Evolutionary conservation across 2,329 filamentous ascomycete genomes (phyloP).

Genomic region (Elsinoe perseae): DNA sequence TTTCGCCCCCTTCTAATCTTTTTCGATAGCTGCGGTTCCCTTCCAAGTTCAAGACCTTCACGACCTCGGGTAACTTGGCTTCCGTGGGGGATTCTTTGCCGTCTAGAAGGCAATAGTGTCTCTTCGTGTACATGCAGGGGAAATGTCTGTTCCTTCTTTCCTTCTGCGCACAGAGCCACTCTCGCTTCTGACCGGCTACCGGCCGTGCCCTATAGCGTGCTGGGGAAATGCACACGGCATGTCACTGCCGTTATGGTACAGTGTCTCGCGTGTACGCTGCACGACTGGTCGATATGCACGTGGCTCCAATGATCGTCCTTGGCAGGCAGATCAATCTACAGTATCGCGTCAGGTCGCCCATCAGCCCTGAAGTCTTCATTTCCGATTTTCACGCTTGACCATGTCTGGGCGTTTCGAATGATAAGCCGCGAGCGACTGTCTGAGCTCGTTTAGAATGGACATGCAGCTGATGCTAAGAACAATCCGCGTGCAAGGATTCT

Average conservation of each 20-base stretch:
- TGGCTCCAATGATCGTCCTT: constrained; percentile 5
- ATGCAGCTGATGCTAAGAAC: too few species aligned
- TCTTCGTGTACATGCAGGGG: not conserved
- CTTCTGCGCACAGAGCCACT: not conserved
- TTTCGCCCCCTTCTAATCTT: not conserved
- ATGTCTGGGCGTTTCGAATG: not conserved
- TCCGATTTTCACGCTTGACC: not conserved
- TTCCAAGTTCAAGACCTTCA: not conserved
- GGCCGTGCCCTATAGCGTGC: constrained; percentile 1
- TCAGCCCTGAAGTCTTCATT: constrained; percentile 2
- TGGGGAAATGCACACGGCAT: not conserved
- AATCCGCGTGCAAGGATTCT: not conserved
- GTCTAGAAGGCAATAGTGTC: constrained; percentile 10
- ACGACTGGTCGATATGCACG: not conserved
- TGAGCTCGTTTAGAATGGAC: too few species aligned
- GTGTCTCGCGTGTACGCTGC: not conserved
- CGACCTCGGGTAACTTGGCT: not conserved
- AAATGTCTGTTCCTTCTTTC: not conserved
- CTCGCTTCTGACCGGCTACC: not conserved
- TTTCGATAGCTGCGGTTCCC: not conserved
- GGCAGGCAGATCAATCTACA: not conserved
- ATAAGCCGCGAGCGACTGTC: too few species aligned
- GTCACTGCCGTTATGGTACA: not conserved
- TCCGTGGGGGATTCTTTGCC: not conserved
- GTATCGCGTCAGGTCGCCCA: not conserved